A percentile compares a stretch with the other conserved stretches of the same genome.
These are phyloP conservation scores for Chlamydomonas urium DNA, from an alignment of 139 green algal species.

Conservation along the genomic window DNA sequence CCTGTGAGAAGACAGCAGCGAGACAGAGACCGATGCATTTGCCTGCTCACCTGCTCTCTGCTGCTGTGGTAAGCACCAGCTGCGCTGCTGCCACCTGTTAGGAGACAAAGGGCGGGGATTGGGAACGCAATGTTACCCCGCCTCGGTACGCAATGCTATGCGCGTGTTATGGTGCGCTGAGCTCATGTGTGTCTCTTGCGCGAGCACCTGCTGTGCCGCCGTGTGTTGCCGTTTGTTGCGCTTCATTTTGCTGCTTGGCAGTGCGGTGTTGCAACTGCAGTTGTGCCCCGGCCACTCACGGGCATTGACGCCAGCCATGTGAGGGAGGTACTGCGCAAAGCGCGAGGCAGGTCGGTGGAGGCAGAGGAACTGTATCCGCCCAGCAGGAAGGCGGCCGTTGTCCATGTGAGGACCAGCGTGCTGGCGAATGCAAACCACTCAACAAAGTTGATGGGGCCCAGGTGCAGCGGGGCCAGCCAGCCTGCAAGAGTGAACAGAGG, in stretches of 20 bases:
- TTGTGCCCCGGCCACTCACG: not conserved
- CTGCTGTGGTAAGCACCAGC: not conserved
- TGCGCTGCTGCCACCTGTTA: not conserved
- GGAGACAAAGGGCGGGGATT: not conserved
- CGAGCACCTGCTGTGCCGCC: not conserved
- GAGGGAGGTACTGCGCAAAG: not conserved
- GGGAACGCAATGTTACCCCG: too few relatives aligned
- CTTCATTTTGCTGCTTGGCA: not conserved
- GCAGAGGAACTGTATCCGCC: not conserved
- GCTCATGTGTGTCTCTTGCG: not conserved
- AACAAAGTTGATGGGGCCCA: slow-evolving; percentile 9
- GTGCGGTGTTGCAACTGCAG: not conserved
- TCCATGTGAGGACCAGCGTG: not conserved
- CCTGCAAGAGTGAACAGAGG: too few relatives aligned
- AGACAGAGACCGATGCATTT: not conserved
- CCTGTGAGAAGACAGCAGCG: not conserved
- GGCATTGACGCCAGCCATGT: slow-evolving; percentile 9
- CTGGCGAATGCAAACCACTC: not conserved
- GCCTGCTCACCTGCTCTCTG: not conserved
- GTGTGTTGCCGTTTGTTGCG: not conserved
- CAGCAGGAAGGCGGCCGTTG: not conserved
- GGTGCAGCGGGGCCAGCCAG: too few relatives aligned
- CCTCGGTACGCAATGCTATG: not conserved
- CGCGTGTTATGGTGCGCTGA: not conserved
- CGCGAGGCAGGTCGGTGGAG: not conserved